Conservation (phyloP, 441 rosid species). For the Erysimum cheiri region DNA sequence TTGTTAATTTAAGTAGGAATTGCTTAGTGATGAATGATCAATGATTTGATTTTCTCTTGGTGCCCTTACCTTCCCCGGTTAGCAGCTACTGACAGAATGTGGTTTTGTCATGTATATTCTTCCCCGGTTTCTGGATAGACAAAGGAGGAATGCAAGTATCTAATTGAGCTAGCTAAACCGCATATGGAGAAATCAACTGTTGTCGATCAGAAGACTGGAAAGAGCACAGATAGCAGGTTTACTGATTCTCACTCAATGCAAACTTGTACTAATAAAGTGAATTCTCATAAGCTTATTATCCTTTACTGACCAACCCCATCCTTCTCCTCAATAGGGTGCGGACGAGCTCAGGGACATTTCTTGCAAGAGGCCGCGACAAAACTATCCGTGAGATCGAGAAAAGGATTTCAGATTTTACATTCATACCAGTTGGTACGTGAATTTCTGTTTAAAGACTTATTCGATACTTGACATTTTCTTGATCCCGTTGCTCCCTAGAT, state of each 20-base stretch:
- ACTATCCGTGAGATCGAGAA: constrained; percentile 64
- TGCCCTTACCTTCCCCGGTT: neutral
- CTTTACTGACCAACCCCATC: constrained; percentile 20
- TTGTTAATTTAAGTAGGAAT: neutral
- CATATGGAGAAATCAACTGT: constrained; percentile 85
- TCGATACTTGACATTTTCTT: neutral
- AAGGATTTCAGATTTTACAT: constrained; percentile 70
- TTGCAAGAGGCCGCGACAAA: constrained; percentile 67
- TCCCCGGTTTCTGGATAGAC: constrained; percentile 52
- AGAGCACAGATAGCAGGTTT: constrained; percentile 90
- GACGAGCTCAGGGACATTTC: constrained; percentile 71
- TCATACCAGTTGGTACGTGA: constrained; percentile 67
- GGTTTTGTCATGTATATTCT: neutral
- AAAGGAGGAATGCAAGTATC: constrained; percentile 80
- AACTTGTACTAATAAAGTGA: neutral
- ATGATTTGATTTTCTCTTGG: constrained; percentile 19
- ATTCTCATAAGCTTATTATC: constrained; percentile 6
- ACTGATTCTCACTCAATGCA: constrained; percentile 3
- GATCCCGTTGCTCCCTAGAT: constrained; percentile 17
- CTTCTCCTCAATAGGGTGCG: constrained; percentile 55
- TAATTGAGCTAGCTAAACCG: constrained; percentile 81
- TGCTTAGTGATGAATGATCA: constrained; percentile 7
- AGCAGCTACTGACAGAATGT: neutral
- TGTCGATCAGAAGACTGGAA: constrained; percentile 81
- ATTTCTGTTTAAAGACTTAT: constrained; percentile 16